phyloP scores from a whole-genome alignment of 2,329 filamentous ascomycete genomes.

The Verticillium longisporum region DNA sequence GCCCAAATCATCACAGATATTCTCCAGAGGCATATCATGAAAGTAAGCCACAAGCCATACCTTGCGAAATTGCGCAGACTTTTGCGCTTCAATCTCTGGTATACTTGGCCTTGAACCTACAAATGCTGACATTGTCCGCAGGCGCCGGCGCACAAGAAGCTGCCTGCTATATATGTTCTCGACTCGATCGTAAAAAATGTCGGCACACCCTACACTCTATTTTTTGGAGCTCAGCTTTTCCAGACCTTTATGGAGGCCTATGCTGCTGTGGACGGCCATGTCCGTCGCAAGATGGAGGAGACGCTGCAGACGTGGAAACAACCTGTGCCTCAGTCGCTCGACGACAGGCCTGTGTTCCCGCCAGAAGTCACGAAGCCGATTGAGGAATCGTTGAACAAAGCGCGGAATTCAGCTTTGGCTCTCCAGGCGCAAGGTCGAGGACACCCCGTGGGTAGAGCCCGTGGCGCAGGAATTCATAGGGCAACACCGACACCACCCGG shows the following conservation, averaged over 20 bases:
- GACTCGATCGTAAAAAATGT: slow-evolving; percentile 99
- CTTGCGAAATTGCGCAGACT: not conserved
- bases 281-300: slow-evolving; percentile 88
- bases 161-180: slow-evolving; percentile 94
- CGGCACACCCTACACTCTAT: slow-evolving; percentile 92
- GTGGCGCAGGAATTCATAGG: slow-evolving; percentile 48
- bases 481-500: slow-evolving; percentile 70
- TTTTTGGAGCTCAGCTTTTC: slow-evolving; percentile 87
- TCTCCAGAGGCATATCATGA: slow-evolving; percentile 87
- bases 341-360: slow-evolving; percentile 86
- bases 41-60: slow-evolving; percentile 56
- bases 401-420: slow-evolving; percentile 49
- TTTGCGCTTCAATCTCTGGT: not conserved
- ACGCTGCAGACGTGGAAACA: slow-evolving; percentile 99
- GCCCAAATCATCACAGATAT: slow-evolving; percentile 88
- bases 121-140: slow-evolving; percentile 41
- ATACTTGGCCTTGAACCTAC: not conserved
- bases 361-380: slow-evolving; percentile 83
- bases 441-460: slow-evolving; percentile 3
- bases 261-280: slow-evolving; percentile 73
- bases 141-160: slow-evolving; percentile 81
- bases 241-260: slow-evolving; percentile 97
- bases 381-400: slow-evolving; percentile 89
- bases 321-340: slow-evolving; percentile 86
- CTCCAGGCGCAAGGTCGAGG: slow-evolving; percentile 36